Conservation (phyloP, 2,329 filamentous ascomycete species). For the Amauroascus niger region DNA sequence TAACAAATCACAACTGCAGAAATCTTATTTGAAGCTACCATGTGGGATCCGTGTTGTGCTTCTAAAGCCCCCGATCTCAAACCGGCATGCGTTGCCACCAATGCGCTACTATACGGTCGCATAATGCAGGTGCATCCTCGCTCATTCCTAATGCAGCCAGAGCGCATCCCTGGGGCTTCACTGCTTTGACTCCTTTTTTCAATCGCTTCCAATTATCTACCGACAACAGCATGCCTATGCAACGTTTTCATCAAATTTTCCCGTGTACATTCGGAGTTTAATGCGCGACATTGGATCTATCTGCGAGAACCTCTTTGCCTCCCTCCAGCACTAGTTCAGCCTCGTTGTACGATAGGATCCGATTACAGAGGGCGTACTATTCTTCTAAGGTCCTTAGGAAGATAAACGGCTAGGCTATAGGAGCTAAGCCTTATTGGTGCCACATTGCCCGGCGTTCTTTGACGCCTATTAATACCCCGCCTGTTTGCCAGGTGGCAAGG, state of each 20-base stretch:
- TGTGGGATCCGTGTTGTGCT: constrained; percentile 8
- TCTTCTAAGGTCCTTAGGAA: background rate
- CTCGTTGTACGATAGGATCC: background rate
- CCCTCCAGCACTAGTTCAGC: background rate
- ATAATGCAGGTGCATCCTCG: constrained; percentile 6
- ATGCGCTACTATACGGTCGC: background rate
- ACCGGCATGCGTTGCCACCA: background rate
- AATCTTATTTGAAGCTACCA: constrained; percentile 5
- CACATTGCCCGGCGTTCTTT: constrained; percentile 13
- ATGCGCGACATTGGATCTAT: constrained; percentile 10
- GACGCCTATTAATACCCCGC: constrained; percentile 11
- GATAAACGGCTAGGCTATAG: background rate
- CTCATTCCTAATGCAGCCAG: constrained; percentile 7
- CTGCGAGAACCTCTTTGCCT: background rate
- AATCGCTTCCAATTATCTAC: background rate
- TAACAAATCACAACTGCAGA: constrained; percentile 15
- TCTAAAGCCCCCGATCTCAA: background rate
- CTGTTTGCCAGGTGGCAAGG: constrained; percentile 16
- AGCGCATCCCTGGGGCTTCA: constrained; percentile 5
- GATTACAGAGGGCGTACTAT: background rate
- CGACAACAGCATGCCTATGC: background rate
- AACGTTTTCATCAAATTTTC: background rate
- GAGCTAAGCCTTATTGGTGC: constrained; percentile 14
- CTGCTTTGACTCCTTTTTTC: background rate
- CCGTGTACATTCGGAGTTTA: background rate